Conservation (phyloP, 371 early-diverging fungal genomes). For the Entomophthora muscae region DNA sequence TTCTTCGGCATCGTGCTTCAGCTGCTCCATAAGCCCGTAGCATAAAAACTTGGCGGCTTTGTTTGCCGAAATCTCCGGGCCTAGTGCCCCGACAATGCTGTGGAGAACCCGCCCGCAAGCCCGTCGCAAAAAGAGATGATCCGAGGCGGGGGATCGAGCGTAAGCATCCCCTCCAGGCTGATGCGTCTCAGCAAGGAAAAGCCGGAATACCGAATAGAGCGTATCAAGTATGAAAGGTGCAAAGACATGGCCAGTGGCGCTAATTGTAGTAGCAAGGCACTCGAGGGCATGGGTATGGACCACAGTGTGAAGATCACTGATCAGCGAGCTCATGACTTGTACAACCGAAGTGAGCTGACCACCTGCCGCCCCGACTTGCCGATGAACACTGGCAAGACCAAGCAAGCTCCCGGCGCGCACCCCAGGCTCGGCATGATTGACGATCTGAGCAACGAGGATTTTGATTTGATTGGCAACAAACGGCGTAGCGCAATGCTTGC, state of each 20-base stretch:
- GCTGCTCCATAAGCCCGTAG: constrained; percentile 52
- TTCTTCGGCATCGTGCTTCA: constrained; percentile 57
- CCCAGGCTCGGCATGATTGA: constrained; percentile 83
- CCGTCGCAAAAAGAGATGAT: constrained; percentile 29
- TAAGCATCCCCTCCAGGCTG: constrained; percentile 46
- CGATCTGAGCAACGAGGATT: constrained; percentile 65
- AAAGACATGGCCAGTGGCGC: constrained; percentile 81
- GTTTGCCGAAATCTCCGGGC: constrained; percentile 73
- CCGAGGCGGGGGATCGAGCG: constrained; percentile 35
- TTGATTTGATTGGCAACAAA: constrained; percentile 58
- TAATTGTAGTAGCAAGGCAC: constrained; percentile 67
- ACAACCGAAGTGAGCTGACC: constrained; percentile 79
- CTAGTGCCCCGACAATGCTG: constrained; percentile 73
- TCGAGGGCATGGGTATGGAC: constrained; percentile 89
- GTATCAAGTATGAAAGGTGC: constrained; percentile 76
- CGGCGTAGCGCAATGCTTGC: background rate
- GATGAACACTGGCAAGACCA: constrained; percentile 76
- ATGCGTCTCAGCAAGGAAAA: constrained; percentile 76
- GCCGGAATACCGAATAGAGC: constrained; percentile 58
- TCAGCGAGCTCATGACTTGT: constrained; percentile 72
- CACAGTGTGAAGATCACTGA: constrained; percentile 78
- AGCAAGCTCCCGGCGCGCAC: constrained; percentile 79
- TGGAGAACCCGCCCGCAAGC: constrained; percentile 75
- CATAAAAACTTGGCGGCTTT: constrained; percentile 54
- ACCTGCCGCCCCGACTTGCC: constrained; percentile 79